Evolutionary conservation across 2,329 filamentous ascomycete species (phyloP), one percentile per base, ranked within the genome.

Genomic region (Juglanconis juglandina): DNA sequence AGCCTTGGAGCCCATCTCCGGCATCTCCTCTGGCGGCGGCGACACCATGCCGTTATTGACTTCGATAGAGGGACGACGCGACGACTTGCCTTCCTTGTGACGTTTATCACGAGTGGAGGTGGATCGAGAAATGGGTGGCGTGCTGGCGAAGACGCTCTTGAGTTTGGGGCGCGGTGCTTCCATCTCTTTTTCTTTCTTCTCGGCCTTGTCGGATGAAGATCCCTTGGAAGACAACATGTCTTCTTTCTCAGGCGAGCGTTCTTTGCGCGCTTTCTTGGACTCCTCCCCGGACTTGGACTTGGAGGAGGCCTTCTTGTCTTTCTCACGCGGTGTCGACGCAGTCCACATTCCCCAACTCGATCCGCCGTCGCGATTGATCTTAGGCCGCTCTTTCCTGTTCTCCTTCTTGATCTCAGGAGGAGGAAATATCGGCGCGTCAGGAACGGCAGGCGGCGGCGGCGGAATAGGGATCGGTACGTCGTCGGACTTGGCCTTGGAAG

Each of bases 281-380:
- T 84, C 81, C 67, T 81, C 87, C 65, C 91, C 88, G 10, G 87
- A 85, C 63, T 83, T 86, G 59, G 87, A 87, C 69, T 84, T 89
- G 0, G 87, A 85, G 8, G 71, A 68, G 2, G 79, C 70, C 65
- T 89, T 87, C 64, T 81, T 80, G 24, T 87, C 84, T 71, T 76
- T 69, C 67, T 65, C 66, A 58, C 76, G 73, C 56, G 73, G 73
- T 24, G 80, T 75, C 3, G 82, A 77, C 14, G 86, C 81, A 17
- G 83, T 85, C 89, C 89, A 94, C 71, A 87, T 86, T 41, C 87
- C 88, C 91, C 92, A 95, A 35, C 89, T 86, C 11, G 84, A 79
- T 9, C 58, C 50, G 41, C 84, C 81, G 42, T 89, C 87, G 60
- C 91, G 89, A 66, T 86, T 90, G 64, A 92, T 85, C 69, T 88